phyloP scores from a whole-genome alignment of 139 green algal species.

The Closterium sp. region DNA sequence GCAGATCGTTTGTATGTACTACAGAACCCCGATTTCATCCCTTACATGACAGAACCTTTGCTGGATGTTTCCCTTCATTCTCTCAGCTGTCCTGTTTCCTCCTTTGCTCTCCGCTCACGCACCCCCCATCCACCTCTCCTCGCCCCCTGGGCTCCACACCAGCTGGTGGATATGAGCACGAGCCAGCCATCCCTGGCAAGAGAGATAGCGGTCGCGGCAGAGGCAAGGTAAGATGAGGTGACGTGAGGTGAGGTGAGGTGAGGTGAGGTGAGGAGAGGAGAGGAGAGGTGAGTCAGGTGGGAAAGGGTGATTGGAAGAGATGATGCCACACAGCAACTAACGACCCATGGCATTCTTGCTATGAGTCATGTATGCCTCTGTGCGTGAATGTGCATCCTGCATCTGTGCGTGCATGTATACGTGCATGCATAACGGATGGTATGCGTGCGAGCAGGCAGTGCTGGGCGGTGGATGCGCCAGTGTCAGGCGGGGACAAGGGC shows the following conservation, averaged over 20 bases:
- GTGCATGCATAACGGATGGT: not conserved
- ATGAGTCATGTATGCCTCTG: not conserved
- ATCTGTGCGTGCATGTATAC: not conserved
- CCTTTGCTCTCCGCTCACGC: not conserved
- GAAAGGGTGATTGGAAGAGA: conserved; percentile 44
- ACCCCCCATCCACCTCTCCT: not conserved
- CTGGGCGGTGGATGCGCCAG: conserved; percentile 33
- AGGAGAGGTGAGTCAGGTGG: not conserved
- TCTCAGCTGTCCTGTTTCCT: too few relatives aligned
- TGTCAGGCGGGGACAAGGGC: conserved; percentile 48
- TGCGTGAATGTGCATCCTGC: not conserved
- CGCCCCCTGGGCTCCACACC: not conserved
- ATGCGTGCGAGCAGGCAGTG: conserved; percentile 21
- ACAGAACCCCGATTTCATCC: too few relatives aligned
- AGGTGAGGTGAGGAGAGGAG: not conserved
- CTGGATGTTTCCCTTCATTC: too few relatives aligned
- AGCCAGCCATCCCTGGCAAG: conserved; percentile 34
- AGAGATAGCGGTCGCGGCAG: conserved; percentile 31
- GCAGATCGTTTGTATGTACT: too few relatives aligned
- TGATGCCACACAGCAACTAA: conserved; percentile 8
- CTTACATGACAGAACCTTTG: too few relatives aligned
- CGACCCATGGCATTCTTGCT: not conserved
- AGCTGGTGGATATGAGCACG: conserved; percentile 53
- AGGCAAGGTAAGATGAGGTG: not conserved
- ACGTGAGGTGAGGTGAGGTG: not conserved